These are phyloP conservation scores for Castanea sativa DNA, from an alignment of 306 rosid species.

Conservation along the genomic window DNA sequence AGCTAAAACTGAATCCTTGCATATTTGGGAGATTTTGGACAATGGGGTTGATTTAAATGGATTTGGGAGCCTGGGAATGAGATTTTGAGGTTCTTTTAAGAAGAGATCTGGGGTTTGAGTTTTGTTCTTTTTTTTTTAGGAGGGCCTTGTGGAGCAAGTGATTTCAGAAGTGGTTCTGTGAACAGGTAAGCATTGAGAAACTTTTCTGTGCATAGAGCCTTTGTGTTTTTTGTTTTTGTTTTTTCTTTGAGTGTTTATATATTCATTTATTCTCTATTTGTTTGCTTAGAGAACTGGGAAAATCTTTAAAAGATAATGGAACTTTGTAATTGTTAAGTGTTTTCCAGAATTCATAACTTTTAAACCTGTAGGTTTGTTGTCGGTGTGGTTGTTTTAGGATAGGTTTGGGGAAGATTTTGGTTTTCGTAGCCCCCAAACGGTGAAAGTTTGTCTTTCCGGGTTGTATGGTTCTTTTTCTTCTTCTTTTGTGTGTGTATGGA, in stretches of 20 bases:
- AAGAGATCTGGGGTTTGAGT: constrained; percentile 46
- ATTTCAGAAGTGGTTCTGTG: constrained; percentile 20
- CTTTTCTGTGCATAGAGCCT: constrained; percentile 11
- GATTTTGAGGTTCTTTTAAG: constrained; percentile 17
- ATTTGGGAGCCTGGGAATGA: constrained; percentile 20
- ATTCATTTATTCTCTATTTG: constrained; percentile 5
- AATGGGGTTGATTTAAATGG: constrained; percentile 31
- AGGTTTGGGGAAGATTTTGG: background rate
- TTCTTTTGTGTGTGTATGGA: background rate
- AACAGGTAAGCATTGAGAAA: constrained; percentile 29
- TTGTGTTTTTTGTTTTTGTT: background rate
- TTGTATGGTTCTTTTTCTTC: background rate
- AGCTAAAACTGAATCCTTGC: background rate
- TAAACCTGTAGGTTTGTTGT: background rate
- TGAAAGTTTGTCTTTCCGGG: constrained; percentile 12
- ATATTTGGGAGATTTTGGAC: constrained; percentile 20
- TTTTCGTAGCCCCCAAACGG: constrained; percentile 2
- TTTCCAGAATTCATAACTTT: background rate
- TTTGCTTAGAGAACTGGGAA: constrained; percentile 15
- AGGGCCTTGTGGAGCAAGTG: constrained; percentile 25
- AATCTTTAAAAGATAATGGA: constrained; percentile 11
- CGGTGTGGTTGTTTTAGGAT: constrained; percentile 3
- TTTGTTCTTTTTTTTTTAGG: constrained; percentile 22
- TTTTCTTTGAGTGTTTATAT: background rate
- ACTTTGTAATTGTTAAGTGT: constrained; percentile 6